These are phyloP conservation scores for Backusella australiensis DNA, from an alignment of 192 early-diverging fungal genomes.

Conservation along the genomic window DNA sequence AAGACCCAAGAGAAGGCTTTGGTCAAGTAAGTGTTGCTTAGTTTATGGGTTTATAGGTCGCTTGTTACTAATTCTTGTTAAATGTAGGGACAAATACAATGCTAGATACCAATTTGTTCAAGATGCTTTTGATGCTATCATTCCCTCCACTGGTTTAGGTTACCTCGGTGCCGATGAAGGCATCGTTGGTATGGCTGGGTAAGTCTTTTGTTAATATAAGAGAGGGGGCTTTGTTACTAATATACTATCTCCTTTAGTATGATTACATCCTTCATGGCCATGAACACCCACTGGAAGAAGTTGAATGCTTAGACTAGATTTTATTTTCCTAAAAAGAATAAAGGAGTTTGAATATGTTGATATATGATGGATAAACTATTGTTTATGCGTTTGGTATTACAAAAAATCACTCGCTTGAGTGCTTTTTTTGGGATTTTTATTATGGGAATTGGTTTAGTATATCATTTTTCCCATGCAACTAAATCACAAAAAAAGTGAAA, in stretches of 20 bases:
- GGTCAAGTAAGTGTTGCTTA: conserved; percentile 38
- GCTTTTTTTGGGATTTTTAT: neutral
- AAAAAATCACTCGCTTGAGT: neutral
- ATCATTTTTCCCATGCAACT: neutral
- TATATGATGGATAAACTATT: neutral
- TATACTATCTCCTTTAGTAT: conserved; percentile 37
- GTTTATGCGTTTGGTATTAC: neutral
- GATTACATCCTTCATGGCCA: conserved; percentile 69
- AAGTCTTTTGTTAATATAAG: conserved; percentile 11
- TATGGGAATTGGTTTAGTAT: conserved; percentile 1
- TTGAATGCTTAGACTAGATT: conserved; percentile 30
- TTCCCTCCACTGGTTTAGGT: conserved; percentile 69
- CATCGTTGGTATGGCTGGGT: conserved; percentile 68
- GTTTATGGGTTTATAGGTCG: neutral
- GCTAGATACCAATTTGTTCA: conserved; percentile 53
- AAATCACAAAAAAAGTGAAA: neutral
- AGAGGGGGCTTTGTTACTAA: neutral
- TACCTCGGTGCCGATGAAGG: conserved; percentile 65
- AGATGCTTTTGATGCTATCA: conserved; percentile 67
- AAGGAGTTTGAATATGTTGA: neutral
- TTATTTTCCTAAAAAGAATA: conserved; percentile 8
- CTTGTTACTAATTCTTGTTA: conserved; percentile 16
- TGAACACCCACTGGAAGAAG: conserved; percentile 52
- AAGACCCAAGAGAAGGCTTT: conserved; percentile 40
- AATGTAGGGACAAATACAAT: conserved; percentile 53